phyloP scores from a whole-genome alignment of 2,329 filamentous ascomycete species.

The Cryphonectria parasitica region DNA sequence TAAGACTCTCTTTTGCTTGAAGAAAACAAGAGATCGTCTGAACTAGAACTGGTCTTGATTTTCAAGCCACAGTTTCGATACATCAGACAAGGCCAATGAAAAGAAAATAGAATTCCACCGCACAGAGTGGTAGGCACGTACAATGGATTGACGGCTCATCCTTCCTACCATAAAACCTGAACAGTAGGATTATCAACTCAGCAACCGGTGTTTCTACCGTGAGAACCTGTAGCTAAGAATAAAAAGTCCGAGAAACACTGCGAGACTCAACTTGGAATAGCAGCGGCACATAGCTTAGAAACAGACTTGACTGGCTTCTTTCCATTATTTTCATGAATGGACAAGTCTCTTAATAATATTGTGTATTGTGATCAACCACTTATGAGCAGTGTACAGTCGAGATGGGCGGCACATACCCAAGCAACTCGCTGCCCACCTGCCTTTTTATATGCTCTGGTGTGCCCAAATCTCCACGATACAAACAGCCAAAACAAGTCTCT shows the following conservation, averaged over 20 bases:
- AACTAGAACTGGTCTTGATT: neutral
- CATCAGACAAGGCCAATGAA: neutral
- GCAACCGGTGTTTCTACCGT: too few species aligned
- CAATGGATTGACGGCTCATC: too few species aligned
- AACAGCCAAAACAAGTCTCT: neutral
- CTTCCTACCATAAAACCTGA: too few species aligned
- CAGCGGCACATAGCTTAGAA: neutral
- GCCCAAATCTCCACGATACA: neutral
- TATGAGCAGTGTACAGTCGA: neutral
- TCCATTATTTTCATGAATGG: neutral
- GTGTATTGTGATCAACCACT: neutral
- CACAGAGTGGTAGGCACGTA: neutral
- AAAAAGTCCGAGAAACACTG: too few species aligned
- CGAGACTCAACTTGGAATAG: neutral
- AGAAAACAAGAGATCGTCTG: neutral
- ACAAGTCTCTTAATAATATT: neutral
- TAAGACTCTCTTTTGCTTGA: neutral
- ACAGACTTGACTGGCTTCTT: neutral
- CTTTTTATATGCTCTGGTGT: neutral
- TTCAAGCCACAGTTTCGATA: neutral
- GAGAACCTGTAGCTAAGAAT: too few species aligned
- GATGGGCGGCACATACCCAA: neutral
- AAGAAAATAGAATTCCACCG: neutral
- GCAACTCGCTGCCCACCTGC: neutral
- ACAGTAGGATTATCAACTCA: too few species aligned